Evolutionary conservation across 2,329 filamentous ascomycete genomes (phyloP).

Genomic region (Aureobasidium mangrovei): DNA sequence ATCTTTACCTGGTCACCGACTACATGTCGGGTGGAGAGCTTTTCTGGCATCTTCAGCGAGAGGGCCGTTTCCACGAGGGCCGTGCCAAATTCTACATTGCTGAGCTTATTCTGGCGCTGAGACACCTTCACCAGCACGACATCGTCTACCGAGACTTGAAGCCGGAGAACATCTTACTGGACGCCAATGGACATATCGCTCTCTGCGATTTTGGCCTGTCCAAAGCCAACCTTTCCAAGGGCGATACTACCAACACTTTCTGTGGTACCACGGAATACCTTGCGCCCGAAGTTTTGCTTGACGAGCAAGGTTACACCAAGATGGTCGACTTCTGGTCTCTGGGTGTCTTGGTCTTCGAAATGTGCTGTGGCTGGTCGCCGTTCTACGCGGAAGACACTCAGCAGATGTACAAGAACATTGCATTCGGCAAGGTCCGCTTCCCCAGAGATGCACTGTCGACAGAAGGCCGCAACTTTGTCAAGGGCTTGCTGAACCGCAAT

Average conservation of each 20-base stretch:
- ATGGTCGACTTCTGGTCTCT: slow-evolving; percentile 99
- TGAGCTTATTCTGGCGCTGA: slow-evolving; percentile 87
- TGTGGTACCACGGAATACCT: slow-evolving; percentile 97
- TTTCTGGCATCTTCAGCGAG: slow-evolving; percentile 97
- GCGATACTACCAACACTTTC: slow-evolving; percentile 97
- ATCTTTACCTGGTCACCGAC: slow-evolving; percentile 96
- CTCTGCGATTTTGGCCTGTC: slow-evolving; percentile 96
- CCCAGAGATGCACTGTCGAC: slow-evolving; percentile 88
- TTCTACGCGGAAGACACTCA: slow-evolving; percentile 99
- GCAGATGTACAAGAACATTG: slow-evolving; percentile 99
- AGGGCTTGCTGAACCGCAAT: slow-evolving; percentile 92
- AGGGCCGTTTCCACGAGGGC: slow-evolving; percentile 88
- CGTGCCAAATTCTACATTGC: slow-evolving; percentile 98
- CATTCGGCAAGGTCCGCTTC: slow-evolving; percentile 96
- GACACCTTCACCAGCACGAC: slow-evolving; percentile 92
- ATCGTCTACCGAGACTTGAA: slow-evolving; percentile 98
- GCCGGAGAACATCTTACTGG: slow-evolving; percentile 92
- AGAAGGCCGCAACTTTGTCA: slow-evolving; percentile 95
- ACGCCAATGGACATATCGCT: slow-evolving; percentile 95
- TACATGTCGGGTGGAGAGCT: slow-evolving; percentile 99
- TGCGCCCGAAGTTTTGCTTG: slow-evolving; percentile 86
- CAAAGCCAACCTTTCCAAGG: slow-evolving; percentile 93
- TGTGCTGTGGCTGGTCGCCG: slow-evolving; percentile 99
- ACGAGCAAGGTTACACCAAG: slow-evolving; percentile 96
- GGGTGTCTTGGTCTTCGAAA: slow-evolving; percentile 94